A percentile compares a stretch with the other conserved stretches of the same genome.
Conservation (phyloP, 73 alveolate genomes). For the Paramecium bursaria region DNA sequence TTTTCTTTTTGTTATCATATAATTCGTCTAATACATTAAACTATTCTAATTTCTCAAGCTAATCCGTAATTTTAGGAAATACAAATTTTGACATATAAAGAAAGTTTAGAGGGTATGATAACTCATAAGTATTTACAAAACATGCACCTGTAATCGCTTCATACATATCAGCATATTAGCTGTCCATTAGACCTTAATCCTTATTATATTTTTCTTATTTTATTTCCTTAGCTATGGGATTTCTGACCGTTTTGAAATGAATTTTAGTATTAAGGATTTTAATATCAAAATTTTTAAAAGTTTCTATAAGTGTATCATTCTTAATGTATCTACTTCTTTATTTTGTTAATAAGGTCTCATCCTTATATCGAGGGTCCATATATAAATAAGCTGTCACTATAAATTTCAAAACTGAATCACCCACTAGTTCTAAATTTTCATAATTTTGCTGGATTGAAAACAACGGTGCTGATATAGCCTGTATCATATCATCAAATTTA, state of each 20-base stretch:
- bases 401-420: constrained; percentile 38
- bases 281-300: neutral
- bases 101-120: neutral
- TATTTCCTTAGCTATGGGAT: constrained; percentile 3
- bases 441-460: neutral
- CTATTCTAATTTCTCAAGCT: neutral
- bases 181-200: neutral
- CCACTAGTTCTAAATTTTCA: constrained; percentile 36
- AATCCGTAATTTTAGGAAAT: neutral
- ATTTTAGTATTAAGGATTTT: neutral
- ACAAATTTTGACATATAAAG: neutral
- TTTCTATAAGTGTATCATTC: neutral
- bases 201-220: constrained; percentile 9
- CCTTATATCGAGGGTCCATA: neutral
- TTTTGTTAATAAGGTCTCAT: neutral
- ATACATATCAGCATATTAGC: constrained; percentile 38
- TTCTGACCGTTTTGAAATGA: neutral
- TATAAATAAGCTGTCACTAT: constrained; percentile 19
- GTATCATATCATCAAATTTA: neutral
- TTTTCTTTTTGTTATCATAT: neutral
- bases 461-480: constrained; percentile 41
- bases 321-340: neutral
- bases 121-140: neutral
- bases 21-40: neutral
- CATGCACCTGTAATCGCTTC: constrained; percentile 56